Evolutionary conservation across 768 basidiomycete genomes (phyloP), one percentile per base, ranked within the genome.

Genomic region (Tremella mesenterica): DNA sequence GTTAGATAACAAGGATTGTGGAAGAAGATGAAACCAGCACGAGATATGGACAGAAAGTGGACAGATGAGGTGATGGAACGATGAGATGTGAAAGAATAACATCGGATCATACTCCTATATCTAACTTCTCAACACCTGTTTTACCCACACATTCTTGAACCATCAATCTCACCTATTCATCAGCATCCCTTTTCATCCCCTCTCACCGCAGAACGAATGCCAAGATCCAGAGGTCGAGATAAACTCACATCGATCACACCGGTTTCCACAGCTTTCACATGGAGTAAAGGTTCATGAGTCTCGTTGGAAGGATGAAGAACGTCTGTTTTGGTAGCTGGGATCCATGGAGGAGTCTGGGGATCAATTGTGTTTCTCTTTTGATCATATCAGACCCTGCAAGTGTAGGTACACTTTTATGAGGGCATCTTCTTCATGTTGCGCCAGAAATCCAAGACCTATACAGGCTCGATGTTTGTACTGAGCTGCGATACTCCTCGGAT

Each of bases 221-320:
- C 23, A 38, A 51, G 3, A n/a, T 28, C 5, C 43, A 23, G 16
- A 49, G 38, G 16, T 12, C 13, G 20, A 46, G 31, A 53, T 27
- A 5, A 10, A 57, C 71, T 65, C 44, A 72, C 71, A 55, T 73
- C 67, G 27, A 73, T 68, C 14, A 73, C 64, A 16, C 71, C 71
- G 18, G 71, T 73, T 50, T 70, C 71, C 10, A 73, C 61, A 2
- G 67, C 63, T 43, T 67, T 65, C 25, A 73, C 65, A 36, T 69
- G 55, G 29, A 70, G 39, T 13, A 72, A 21, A 0, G 64, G 65
- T 43, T 69, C 70, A 30, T 67, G 69, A 8, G n/a, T n/a, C 8
- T 59, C 50, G n/a, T 55, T 57, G 13, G 60, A 52, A 8, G 61
- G 64, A 14, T 57, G 65, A 0, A 68, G 55, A 4, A 60, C 64